Conservation (phyloP, 2,329 filamentous ascomycete genomes). For the Pseudocercospora crystallina region DNA sequence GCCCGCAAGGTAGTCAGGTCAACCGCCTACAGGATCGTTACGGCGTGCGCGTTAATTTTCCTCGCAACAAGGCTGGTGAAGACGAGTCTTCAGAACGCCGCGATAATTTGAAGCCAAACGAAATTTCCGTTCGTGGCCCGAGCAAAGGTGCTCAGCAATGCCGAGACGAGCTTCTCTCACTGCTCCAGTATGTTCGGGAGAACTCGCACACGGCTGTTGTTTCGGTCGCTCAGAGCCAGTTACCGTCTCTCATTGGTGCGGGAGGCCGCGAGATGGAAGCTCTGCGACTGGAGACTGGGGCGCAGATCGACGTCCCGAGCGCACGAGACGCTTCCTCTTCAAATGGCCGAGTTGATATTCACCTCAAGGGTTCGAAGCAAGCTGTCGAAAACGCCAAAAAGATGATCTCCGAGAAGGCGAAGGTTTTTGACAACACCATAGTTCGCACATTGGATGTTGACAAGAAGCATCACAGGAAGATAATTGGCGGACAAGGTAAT, state of each 20-base stretch:
- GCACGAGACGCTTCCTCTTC: conserved; percentile 67
- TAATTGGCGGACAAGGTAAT: conserved; percentile 88
- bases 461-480: conserved; percentile 83
- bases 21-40: conserved; percentile 91
- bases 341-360: conserved; percentile 75
- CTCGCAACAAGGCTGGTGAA: conserved; percentile 58
- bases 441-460: conserved; percentile 85
- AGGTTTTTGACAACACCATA: conserved; percentile 86
- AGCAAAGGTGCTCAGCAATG: conserved; percentile 91
- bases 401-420: conserved; percentile 80
- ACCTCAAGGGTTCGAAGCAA: conserved; percentile 86
- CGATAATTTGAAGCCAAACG: conserved; percentile 74
- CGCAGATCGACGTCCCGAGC: conserved; percentile 87
- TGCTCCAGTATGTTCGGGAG: conserved; percentile 87
- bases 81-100: conserved; percentile 69
- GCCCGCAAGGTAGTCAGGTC: conserved; percentile 81
- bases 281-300: conserved; percentile 78
- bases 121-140: conserved; percentile 86
- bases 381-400: conserved; percentile 92
- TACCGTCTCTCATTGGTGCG: conserved; percentile 90
- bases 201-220: conserved; percentile 79
- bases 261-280: conserved; percentile 89
- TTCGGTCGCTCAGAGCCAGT: conserved; percentile 83
- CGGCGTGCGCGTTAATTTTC: conserved; percentile 94
- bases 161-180: conserved; percentile 82